A percentile compares a stretch with the other conserved stretches of the same genome.
phyloP scores from a whole-genome alignment of 352 stramenopile genomes.

The Phytophthora vignae region DNA sequence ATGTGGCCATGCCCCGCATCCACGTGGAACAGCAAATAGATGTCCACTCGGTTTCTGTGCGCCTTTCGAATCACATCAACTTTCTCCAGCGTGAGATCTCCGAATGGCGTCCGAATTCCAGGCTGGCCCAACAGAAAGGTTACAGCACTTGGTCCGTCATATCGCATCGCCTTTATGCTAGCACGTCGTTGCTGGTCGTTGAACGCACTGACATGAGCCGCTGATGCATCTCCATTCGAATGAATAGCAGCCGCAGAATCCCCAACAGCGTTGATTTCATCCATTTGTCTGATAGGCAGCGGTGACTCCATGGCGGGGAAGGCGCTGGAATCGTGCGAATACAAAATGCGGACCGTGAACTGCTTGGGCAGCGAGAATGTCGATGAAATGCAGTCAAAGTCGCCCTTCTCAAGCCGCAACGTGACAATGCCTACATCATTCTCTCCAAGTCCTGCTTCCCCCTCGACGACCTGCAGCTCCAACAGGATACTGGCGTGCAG shows the following conservation, averaged over 20 bases:
- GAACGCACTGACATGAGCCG: slow-evolving; percentile 30
- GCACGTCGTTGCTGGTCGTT: slow-evolving; percentile 27
- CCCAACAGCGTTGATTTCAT: slow-evolving; percentile 22
- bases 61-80: slow-evolving; percentile 79
- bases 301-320: slow-evolving; percentile 53
- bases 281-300: slow-evolving; percentile 33
- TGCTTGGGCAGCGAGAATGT: slow-evolving; percentile 73
- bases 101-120: slow-evolving; percentile 77
- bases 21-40: slow-evolving; percentile 85
- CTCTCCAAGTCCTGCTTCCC: slow-evolving; percentile 23
- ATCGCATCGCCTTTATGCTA: slow-evolving; percentile 62
- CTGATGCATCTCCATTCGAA: slow-evolving; percentile 11
- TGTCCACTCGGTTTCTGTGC: slow-evolving; percentile 58
- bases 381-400: slow-evolving; percentile 86
- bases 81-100: slow-evolving; percentile 84
- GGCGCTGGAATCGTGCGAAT: slow-evolving; percentile 51
- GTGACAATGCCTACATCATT: slow-evolving; percentile 55
- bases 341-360: slow-evolving; percentile 71
- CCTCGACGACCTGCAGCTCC: slow-evolving; percentile 52
- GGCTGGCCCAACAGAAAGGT: slow-evolving; percentile 72
- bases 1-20: slow-evolving; percentile 55
- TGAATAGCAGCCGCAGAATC: slow-evolving; percentile 6
- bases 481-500: slow-evolving; percentile 80
- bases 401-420: slow-evolving; percentile 67
- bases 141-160: slow-evolving; percentile 72